Evolutionary conservation across 148 eudicot species (phyloP).

Genomic region (Fallopia convolvulus): DNA sequence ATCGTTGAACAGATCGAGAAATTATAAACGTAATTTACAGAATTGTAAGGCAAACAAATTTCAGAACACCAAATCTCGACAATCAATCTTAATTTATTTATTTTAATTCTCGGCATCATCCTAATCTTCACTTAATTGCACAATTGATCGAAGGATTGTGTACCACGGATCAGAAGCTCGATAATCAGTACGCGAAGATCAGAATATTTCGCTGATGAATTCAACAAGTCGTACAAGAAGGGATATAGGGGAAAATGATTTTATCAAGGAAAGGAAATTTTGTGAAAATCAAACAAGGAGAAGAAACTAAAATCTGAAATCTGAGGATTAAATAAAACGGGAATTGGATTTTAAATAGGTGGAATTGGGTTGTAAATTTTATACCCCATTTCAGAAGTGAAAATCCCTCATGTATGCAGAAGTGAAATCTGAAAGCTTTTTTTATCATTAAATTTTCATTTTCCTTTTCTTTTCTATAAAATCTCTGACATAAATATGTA

Average conservation of each 20-base stretch:
- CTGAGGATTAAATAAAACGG: not conserved
- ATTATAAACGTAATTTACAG: not conserved
- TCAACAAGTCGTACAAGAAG: not conserved
- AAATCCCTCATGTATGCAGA: no score
- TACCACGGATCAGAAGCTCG: not conserved
- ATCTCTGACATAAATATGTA: no score
- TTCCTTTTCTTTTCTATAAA: no score
- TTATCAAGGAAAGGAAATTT: not conserved
- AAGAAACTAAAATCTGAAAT: no score
- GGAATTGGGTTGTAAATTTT: no score
- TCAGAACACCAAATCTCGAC: not conserved
- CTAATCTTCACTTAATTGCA: not conserved
- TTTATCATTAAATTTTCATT: no score
- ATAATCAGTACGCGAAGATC: slow-evolving; percentile 5
- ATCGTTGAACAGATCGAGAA: not conserved
- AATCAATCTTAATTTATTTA: not conserved
- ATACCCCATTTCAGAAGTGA: no score
- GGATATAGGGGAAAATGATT: not conserved
- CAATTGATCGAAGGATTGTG: not conserved
- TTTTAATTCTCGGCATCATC: no score
- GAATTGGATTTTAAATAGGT: not conserved
- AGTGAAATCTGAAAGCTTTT: no score
- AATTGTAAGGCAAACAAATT: not conserved
- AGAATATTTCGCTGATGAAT: not conserved
- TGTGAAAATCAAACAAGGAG: not conserved